phyloP scores from a whole-genome alignment of 2,329 filamentous ascomycete species.

The Aureobasidium mangrovei region DNA sequence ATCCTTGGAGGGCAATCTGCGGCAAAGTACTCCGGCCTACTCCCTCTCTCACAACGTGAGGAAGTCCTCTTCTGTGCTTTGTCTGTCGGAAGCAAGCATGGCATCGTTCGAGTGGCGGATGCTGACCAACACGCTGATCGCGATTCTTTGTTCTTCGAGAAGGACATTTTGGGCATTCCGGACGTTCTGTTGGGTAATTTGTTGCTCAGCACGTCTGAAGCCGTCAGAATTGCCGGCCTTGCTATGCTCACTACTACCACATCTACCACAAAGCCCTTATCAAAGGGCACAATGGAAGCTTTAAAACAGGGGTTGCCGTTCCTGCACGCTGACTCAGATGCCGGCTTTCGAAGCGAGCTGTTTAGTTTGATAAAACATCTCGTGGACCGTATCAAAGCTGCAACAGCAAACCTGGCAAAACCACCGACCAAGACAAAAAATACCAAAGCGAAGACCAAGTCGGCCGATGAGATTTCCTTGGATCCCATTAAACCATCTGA shows the following conservation, averaged over 20 bases:
- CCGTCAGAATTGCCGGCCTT: slow-evolving; percentile 68
- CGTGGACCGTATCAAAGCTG: slow-evolving; percentile 63
- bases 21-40: not conserved
- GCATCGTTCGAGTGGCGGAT: slow-evolving; percentile 32
- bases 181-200: slow-evolving; percentile 34
- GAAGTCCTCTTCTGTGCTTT: slow-evolving; percentile 24
- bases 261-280: slow-evolving; percentile 65
- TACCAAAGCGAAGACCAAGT: not conserved
- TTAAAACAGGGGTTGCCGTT: slow-evolving; percentile 58
- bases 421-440: slow-evolving; percentile 11
- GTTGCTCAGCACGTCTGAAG: slow-evolving; percentile 28
- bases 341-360: slow-evolving; percentile 76
- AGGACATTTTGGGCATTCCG: slow-evolving; percentile 44
- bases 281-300: slow-evolving; percentile 50
- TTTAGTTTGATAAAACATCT: slow-evolving; percentile 66
- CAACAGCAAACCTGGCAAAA: slow-evolving; percentile 46
- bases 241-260: slow-evolving; percentile 71
- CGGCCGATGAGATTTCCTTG: not conserved
- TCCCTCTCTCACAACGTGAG: not conserved
- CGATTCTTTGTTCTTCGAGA: not conserved
- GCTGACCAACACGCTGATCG: not conserved
- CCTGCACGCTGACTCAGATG: slow-evolving; percentile 75
- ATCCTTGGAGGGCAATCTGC: slow-evolving; percentile 14
- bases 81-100: slow-evolving; percentile 34
- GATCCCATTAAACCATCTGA: slow-evolving; percentile 14